Evolutionary conservation across 352 stramenopile genomes (phyloP), one percentile per base, ranked within the genome.

Genomic region (Globisporangium emineosum): DNA sequence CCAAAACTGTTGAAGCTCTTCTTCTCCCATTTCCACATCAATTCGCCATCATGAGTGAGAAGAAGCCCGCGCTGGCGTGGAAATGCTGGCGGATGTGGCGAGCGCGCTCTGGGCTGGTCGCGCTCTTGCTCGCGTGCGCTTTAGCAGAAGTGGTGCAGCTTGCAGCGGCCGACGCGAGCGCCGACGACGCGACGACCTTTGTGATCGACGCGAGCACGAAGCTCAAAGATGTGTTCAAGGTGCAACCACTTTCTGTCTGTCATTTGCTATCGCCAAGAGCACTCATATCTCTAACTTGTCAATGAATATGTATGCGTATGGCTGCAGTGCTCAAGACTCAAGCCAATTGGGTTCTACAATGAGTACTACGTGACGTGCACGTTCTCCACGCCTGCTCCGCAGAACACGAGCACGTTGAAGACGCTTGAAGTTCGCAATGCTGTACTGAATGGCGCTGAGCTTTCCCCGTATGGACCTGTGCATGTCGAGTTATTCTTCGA

Each of bases 331-430:
- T 91, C 82, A 0, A 58, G 66, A 1, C 61, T 84, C 21, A 78
- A 79, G 51, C 77, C 81, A 1, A 92, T 95, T 30, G 86, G 86
- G 17, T 83, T 71, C 40, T 95, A 88, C 70, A 93, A 95, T 63
- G 86, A 95, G 59, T 92, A 89, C 62, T 95, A 88, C 64, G 79
- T 91, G 10, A 63, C 75, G n/a, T 95, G 86, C 56, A 65, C 70
- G 45, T 69, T 93, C 12, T n/a, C 43, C 3, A 53, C 79, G n/a
- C 71, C 76, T 12, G 4, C 47, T 5, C 56, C 63, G 17, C 63
- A 60, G 35, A 66, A 62, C 12, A 70, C 73, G 25, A 68, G 72
- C 12, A 40, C 29, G 10, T 10, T 90, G 5, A 53, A 65, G 10
- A 30, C 77, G 21, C 64, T 91, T 25, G 68, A 78, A 50, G 72